Evolutionary conservation across 495 filamentous ascomycete genomes (phyloP).

Genomic region (Monascus purpureus): DNA sequence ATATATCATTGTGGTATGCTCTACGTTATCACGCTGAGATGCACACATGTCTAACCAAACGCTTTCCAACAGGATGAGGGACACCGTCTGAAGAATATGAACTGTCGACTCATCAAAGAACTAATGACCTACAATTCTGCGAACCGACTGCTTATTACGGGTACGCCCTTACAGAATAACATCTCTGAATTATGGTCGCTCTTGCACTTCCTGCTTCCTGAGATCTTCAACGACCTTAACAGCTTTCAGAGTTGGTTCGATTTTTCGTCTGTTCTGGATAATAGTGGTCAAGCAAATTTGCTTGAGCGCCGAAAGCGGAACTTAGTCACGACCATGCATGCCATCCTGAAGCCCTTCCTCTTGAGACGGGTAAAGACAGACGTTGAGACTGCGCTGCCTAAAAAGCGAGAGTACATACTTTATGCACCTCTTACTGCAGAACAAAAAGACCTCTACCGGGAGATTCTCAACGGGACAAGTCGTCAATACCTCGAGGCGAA

Average conservation of each 20-base stretch:
- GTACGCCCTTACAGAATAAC: constrained; percentile 92
- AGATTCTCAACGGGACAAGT: constrained; percentile 65
- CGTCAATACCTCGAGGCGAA: constrained; percentile 74
- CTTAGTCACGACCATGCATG: constrained; percentile 77
- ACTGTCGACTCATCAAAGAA: constrained; percentile 80
- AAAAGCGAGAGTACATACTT: constrained; percentile 91
- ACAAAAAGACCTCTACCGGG: constrained; percentile 83
- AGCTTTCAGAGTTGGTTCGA: constrained; percentile 94
- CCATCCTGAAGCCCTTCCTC: constrained; percentile 83
- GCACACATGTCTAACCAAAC: constrained; percentile 4
- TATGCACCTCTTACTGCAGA: constrained; percentile 79
- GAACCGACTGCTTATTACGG: constrained; percentile 83
- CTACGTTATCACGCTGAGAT: background rate
- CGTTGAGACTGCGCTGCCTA: constrained; percentile 77
- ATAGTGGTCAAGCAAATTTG: constrained; percentile 46
- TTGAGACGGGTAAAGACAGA: constrained; percentile 83
- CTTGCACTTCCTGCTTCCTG: constrained; percentile 82
- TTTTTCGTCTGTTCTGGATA: constrained; percentile 75
- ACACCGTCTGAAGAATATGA: constrained; percentile 93
- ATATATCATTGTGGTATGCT: constrained; percentile 81
- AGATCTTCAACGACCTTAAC: constrained; percentile 79
- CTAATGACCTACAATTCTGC: constrained; percentile 77
- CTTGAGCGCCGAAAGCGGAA: constrained; percentile 52
- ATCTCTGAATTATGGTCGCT: constrained; percentile 91
- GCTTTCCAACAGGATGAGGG: constrained; percentile 62